These are phyloP conservation scores for Xylariomycetidae sp. DNA, from an alignment of 2,329 filamentous ascomycete genomes.

Conservation along the genomic window DNA sequence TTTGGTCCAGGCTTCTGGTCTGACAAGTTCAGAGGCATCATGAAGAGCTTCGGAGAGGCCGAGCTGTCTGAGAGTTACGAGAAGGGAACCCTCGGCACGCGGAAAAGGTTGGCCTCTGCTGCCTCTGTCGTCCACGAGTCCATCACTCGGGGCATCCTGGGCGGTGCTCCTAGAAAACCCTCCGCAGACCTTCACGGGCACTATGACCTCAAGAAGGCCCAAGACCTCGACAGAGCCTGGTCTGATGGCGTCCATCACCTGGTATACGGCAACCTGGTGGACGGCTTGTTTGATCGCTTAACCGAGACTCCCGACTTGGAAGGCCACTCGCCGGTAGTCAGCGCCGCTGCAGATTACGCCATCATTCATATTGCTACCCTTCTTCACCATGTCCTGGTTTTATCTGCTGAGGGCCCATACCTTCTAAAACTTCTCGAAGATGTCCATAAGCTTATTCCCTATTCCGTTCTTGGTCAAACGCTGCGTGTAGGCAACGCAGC, in stretches of 20 bases:
- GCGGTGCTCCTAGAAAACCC: slow-evolving; percentile 43
- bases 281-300: slow-evolving; percentile 59
- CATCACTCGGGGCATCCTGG: slow-evolving; percentile 60
- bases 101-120: slow-evolving; percentile 71
- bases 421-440: slow-evolving; percentile 67
- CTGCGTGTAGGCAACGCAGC: slow-evolving; percentile 74
- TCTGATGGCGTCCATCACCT: slow-evolving; percentile 61
- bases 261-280: slow-evolving; percentile 64
- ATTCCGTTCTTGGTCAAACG: slow-evolving; percentile 67
- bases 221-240: slow-evolving; percentile 61
- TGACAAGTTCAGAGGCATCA: slow-evolving; percentile 53
- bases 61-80: slow-evolving; percentile 79
- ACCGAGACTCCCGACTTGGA: slow-evolving; percentile 59
- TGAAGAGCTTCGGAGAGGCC: slow-evolving; percentile 59
- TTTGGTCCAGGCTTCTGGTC: slow-evolving; percentile 63
- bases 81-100: slow-evolving; percentile 67
- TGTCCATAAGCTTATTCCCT: slow-evolving; percentile 66
- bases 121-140: slow-evolving; percentile 66
- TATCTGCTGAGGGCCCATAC: slow-evolving; percentile 72
- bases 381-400: slow-evolving; percentile 67
- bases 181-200: slow-evolving; percentile 23
- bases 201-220: slow-evolving; percentile 56
- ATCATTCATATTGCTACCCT: slow-evolving; percentile 62
- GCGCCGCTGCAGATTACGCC: slow-evolving; percentile 58
- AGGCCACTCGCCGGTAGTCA: slow-evolving; percentile 56